Conservation (phyloP, 805 yeast genomes). For the Yarrowia phangngaensis region DNA sequence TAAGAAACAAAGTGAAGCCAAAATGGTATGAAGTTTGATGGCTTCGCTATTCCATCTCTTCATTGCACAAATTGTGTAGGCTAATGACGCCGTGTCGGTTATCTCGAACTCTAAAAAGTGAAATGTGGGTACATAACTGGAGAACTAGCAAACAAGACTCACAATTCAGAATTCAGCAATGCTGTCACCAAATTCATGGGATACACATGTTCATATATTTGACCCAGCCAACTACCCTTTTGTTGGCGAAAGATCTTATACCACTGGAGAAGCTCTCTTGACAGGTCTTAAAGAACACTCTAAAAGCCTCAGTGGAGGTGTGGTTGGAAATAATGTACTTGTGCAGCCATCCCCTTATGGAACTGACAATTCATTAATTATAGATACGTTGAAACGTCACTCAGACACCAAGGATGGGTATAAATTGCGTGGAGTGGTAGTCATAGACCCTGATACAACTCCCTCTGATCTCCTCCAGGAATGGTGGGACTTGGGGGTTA, state of each 20-base stretch:
- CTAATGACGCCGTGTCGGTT: no score
- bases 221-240: constrained; percentile 20
- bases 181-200: constrained; percentile 24
- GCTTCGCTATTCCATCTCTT: no score
- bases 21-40: no score
- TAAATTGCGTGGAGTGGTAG: constrained; percentile 20
- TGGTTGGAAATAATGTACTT: constrained; percentile 8
- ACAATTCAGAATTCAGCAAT: background rate
- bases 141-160: no score
- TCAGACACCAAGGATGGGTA: background rate
- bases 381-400: constrained; percentile 8
- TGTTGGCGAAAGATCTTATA: constrained; percentile 3
- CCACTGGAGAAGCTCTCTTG: constrained; percentile 14
- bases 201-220: constrained; percentile 21
- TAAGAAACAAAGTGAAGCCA: no score
- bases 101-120: no score
- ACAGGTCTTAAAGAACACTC: constrained; percentile 8
- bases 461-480: constrained; percentile 3
- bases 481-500: constrained; percentile 12
- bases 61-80: no score
- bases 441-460: constrained; percentile 6
- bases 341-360: constrained; percentile 23
- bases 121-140: no score
- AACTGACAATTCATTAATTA: constrained; percentile 18
- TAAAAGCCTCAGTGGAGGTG: constrained; percentile 11